Conservation (phyloP, 1,284 basidiomycete genomes). For the Microbotryum scabiosae region DNA sequence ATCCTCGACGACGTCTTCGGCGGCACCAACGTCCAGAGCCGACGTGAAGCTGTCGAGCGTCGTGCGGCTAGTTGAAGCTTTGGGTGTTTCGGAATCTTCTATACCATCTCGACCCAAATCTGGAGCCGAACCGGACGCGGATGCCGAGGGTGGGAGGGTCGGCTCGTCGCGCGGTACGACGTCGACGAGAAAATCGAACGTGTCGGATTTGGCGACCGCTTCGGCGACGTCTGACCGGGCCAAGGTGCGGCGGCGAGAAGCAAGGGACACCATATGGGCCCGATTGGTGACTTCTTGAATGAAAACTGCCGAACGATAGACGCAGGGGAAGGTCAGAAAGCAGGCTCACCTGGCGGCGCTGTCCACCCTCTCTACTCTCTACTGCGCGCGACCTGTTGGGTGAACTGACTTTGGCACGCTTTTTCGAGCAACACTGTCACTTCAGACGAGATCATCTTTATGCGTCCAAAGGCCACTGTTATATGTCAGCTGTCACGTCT, state of each 20-base stretch:
- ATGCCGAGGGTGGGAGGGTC: too few relatives aligned
- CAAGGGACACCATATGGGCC: slow-evolving; percentile 86
- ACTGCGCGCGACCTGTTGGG: neutral
- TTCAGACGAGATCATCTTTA: slow-evolving; percentile 91
- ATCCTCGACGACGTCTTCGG: too few relatives aligned
- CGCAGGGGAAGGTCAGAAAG: neutral
- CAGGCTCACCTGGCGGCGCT: neutral
- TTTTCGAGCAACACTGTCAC: slow-evolving; percentile 91
- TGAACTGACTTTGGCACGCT: slow-evolving; percentile 78
- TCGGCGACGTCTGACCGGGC: slow-evolving; percentile 84
- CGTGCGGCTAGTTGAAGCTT: too few relatives aligned
- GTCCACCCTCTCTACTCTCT: neutral
- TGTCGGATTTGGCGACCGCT: slow-evolving; percentile 73
- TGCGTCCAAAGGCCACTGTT: neutral
- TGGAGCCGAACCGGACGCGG: too few relatives aligned
- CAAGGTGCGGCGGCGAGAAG: slow-evolving; percentile 81
- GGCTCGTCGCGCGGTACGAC: too few relatives aligned
- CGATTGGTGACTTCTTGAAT: slow-evolving; percentile 88
- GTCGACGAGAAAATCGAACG: slow-evolving; percentile 40
- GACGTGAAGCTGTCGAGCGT: too few relatives aligned
- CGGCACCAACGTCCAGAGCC: too few relatives aligned
- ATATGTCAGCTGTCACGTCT: neutral
- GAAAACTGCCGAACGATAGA: slow-evolving; percentile 55
- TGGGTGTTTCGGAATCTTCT: too few relatives aligned
- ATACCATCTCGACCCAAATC: too few relatives aligned